Percentiles rank a stretch among this genome's conserved stretches.
These are phyloP conservation scores for Ustilaginoidea virens DNA, from an alignment of 2,329 filamentous ascomycete genomes.

Conservation along the genomic window DNA sequence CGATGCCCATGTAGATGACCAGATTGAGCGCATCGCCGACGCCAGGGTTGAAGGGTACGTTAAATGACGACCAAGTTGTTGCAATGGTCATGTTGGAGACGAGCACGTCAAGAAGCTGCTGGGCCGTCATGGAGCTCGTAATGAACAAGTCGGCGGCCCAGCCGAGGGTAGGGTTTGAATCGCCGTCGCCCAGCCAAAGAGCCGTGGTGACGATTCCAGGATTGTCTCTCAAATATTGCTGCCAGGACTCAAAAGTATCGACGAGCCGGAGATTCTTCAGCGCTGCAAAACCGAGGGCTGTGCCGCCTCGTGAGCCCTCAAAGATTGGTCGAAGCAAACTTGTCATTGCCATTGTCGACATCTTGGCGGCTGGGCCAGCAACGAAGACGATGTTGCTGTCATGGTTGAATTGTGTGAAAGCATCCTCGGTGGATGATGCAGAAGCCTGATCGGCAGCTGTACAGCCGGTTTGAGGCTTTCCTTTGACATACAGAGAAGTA, in stretches of 20 bases:
- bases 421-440: conserved; percentile 21
- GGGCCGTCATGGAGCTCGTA: conserved; percentile 42
- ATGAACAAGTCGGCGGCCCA: conserved; percentile 51
- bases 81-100: conserved; percentile 53
- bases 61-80: conserved; percentile 61
- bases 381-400: conserved; percentile 12
- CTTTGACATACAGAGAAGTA: conserved; percentile 58
- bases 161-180: conserved; percentile 47
- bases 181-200: conserved; percentile 55
- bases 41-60: conserved; percentile 52
- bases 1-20: conserved; percentile 67
- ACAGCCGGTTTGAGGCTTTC: conserved; percentile 36
- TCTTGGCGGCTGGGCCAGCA: conserved; percentile 19
- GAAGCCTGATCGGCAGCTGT: conserved; percentile 31
- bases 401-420: conserved; percentile 20
- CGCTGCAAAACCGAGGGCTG: conserved; percentile 7
- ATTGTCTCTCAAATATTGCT: conserved; percentile 42
- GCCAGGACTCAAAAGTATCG: conserved; percentile 52
- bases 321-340: conserved; percentile 26
- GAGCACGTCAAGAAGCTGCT: conserved; percentile 51
- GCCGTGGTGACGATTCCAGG: conserved; percentile 59
- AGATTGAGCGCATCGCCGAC: conserved; percentile 64
- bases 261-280: conserved; percentile 33
- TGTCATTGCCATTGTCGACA: conserved; percentile 16
- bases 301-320: conserved; percentile 9